These are phyloP conservation scores for Xenoacremonium recifei DNA, from an alignment of 2,329 filamentous ascomycete genomes.

Conservation along the genomic window DNA sequence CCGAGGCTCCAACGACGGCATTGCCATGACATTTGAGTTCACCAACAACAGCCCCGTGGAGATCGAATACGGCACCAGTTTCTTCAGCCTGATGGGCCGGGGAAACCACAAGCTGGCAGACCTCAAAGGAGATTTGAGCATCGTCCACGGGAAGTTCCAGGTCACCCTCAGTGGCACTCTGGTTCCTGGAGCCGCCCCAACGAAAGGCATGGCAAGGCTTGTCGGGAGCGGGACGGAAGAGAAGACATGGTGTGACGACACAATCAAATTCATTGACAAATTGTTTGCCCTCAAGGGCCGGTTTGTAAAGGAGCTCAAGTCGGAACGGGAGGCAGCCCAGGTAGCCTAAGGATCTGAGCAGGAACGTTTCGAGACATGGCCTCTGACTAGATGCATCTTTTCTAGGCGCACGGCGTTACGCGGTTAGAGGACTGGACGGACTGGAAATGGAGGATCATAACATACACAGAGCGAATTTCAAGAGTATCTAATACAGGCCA, in stretches of 20 bases:
- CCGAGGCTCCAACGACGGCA: constrained; percentile 9
- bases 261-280: constrained; percentile 26
- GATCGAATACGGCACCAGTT: constrained; percentile 28
- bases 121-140: constrained; percentile 28
- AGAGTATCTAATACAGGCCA: too few relatives aligned
- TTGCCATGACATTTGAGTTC: constrained; percentile 23
- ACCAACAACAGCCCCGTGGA: constrained; percentile 31
- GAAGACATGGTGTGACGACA: constrained; percentile 27
- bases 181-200: constrained; percentile 9
- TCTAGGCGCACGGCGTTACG: too few relatives aligned
- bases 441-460: too few relatives aligned
- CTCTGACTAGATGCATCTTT: too few relatives aligned
- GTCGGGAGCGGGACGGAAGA: constrained; percentile 22
- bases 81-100: constrained; percentile 30
- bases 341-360: too few relatives aligned
- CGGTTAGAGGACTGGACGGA: too few relatives aligned
- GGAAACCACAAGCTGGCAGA: constrained; percentile 24
- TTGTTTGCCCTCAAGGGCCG: constrained; percentile 16
- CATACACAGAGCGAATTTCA: too few relatives aligned
- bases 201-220: constrained; percentile 17
- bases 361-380: too few relatives aligned
- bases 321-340: too few relatives aligned
- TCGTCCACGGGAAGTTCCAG: constrained; percentile 26
- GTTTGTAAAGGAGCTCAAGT: constrained; percentile 7
- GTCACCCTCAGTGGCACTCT: constrained; percentile 25